Conservation (phyloP, 1,284 basidiomycete genomes). For the Mycena citricolor region DNA sequence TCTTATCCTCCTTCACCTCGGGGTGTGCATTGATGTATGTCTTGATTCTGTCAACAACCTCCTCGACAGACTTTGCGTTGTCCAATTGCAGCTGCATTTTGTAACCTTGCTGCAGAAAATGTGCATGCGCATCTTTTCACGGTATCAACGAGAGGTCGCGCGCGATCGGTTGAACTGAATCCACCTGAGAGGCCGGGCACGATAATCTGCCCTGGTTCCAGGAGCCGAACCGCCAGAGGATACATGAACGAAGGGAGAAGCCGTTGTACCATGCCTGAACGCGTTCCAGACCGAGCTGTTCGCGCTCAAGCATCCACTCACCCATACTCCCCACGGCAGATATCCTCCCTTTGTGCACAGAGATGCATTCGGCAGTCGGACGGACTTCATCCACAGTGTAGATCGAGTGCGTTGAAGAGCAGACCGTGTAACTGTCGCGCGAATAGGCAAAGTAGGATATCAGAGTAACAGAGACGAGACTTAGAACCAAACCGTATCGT, state of each 20-base stretch:
- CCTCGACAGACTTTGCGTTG: conserved; percentile 57
- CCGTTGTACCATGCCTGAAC: conserved; percentile 25
- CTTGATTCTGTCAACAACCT: conserved; percentile 64
- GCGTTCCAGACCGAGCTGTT: conserved; percentile 10
- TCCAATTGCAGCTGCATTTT: conserved; percentile 65
- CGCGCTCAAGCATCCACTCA: background rate
- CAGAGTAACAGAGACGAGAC: too few species aligned
- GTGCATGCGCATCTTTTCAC: conserved; percentile 74
- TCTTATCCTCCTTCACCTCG: conserved; percentile 50
- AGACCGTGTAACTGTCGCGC: conserved; percentile 42
- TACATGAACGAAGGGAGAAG: conserved; percentile 21
- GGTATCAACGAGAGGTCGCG: conserved; percentile 2
- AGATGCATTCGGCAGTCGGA: conserved; percentile 64
- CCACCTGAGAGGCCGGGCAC: conserved; percentile 72
- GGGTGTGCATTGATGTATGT: conserved; percentile 59
- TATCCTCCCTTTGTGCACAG: conserved; percentile 58
- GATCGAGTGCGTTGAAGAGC: conserved; percentile 43
- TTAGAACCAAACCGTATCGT: too few species aligned
- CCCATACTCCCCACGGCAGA: conserved; percentile 49
- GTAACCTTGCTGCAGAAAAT: conserved; percentile 70
- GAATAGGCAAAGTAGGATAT: too few species aligned
- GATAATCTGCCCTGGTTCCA: conserved; percentile 49
- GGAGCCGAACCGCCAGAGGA: conserved; percentile 41
- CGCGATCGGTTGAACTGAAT: conserved; percentile 2
- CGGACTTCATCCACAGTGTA: conserved; percentile 52